phyloP scores from a whole-genome alignment of 2,329 filamentous ascomycete genomes.

The Botryotinia narcissicola region DNA sequence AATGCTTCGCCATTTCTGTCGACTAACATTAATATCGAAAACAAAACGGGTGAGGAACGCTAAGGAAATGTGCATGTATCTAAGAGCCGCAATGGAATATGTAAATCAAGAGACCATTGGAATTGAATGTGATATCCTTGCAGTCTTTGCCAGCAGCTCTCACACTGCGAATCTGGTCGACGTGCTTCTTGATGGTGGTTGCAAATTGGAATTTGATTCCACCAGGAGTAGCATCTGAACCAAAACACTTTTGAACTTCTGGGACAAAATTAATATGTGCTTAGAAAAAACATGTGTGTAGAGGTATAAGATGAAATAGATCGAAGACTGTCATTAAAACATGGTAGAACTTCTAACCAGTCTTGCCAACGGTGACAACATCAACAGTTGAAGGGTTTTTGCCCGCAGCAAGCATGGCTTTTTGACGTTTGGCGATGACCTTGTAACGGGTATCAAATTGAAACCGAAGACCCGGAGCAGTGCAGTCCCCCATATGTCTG shows the following conservation, averaged over 20 bases:
- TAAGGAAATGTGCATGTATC: not conserved
- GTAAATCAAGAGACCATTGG: not conserved
- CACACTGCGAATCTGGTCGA: conserved; percentile 38
- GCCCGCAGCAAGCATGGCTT: conserved; percentile 45
- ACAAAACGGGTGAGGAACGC: not conserved
- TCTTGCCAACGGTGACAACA: conserved; percentile 8
- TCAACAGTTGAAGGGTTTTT: conserved; percentile 34
- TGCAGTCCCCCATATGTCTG: conserved; percentile 25
- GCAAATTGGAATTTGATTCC: conserved; percentile 27
- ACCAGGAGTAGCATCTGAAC: conserved; percentile 52
- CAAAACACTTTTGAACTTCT: conserved; percentile 25
- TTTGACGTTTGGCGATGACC: conserved; percentile 50
- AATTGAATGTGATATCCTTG: conserved; percentile 21
- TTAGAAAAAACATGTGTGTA: not conserved
- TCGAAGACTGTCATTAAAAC: not conserved
- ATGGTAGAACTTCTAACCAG: not conserved
- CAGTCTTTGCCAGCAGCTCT: conserved; percentile 36
- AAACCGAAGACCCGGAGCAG: conserved; percentile 26
- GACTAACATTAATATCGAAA: conserved; percentile 20
- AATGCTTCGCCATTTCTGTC: conserved; percentile 22
- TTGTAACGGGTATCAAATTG: conserved; percentile 43
- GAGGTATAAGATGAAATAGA: not conserved
- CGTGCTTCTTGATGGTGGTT: conserved; percentile 40
- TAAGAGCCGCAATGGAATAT: not conserved
- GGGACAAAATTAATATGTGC: conserved; percentile 19